A percentile compares a stretch with the other conserved stretches of the same genome.
phyloP scores from a whole-genome alignment of 140 eudicot species.

The Anethum foeniculum region DNA sequence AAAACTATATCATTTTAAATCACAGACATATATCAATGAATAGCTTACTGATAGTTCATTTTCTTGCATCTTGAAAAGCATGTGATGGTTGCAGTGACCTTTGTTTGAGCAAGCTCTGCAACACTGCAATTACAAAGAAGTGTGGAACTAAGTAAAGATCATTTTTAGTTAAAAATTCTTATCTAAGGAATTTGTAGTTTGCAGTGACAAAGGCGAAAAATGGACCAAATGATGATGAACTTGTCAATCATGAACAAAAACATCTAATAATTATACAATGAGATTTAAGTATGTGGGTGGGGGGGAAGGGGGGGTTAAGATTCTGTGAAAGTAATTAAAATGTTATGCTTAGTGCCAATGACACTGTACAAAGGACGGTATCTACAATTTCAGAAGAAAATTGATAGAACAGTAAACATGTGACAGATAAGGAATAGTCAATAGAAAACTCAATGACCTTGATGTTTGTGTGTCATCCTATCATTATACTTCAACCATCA shows the following conservation, averaged over 20 bases:
- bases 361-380: not conserved
- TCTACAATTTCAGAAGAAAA: not conserved
- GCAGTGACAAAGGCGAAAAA: not conserved
- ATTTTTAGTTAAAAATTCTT: not conserved
- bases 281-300: not conserved
- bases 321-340: not conserved
- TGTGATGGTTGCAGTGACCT: slow-evolving; percentile 53
- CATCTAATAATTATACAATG: no score
- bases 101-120: slow-evolving; percentile 43
- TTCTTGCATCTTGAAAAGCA: slow-evolving; percentile 54
- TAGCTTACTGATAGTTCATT: slow-evolving; percentile 53
- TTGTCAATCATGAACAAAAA: not conserved
- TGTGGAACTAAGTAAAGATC: not conserved
- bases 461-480: not conserved
- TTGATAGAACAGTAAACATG: not conserved
- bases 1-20: not conserved
- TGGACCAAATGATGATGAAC: not conserved
- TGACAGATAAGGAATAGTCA: not conserved
- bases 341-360: not conserved
- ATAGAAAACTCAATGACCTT: not conserved
- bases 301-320: not conserved
- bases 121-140: slow-evolving; percentile 32
- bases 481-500: not conserved
- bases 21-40: not conserved
- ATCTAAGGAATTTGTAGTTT: not conserved